Percentiles rank a stretch among this genome's conserved stretches.
Conservation (phyloP, 495 filamentous ascomycete genomes). For the Apodospora peruviana region DNA sequence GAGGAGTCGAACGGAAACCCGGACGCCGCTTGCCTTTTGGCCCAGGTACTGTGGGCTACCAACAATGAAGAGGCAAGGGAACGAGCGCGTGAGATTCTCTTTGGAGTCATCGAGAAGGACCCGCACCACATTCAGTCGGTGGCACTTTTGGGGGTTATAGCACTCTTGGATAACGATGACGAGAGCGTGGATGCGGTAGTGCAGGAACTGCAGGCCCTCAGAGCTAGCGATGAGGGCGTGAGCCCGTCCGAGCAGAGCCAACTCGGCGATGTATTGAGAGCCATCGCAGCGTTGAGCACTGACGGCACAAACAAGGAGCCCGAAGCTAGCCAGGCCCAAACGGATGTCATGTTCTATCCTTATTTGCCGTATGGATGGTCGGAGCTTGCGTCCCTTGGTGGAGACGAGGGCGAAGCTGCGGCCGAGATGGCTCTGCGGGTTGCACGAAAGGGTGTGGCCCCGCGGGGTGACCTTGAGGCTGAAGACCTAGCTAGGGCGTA, state of each 20-base stretch:
- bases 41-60: slow-evolving; percentile 89
- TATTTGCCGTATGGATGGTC: slow-evolving; percentile 72
- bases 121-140: slow-evolving; percentile 72
- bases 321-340: slow-evolving; percentile 48
- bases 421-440: slow-evolving; percentile 77
- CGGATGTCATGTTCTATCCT: slow-evolving; percentile 72
- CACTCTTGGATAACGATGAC: slow-evolving; percentile 68
- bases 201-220: slow-evolving; percentile 66
- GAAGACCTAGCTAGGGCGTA: slow-evolving; percentile 69
- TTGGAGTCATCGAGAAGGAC: slow-evolving; percentile 64
- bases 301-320: slow-evolving; percentile 22
- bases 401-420: slow-evolving; percentile 47
- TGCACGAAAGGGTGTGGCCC: slow-evolving; percentile 66
- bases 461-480: slow-evolving; percentile 59
- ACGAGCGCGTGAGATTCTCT: slow-evolving; percentile 73
- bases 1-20: slow-evolving; percentile 71
- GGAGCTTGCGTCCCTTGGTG: slow-evolving; percentile 50
- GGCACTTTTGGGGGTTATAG: slow-evolving; percentile 74
- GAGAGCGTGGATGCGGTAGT: slow-evolving; percentile 76
- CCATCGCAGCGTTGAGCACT: slow-evolving; percentile 34
- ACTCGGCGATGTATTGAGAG: slow-evolving; percentile 41
- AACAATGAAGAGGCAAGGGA: slow-evolving; percentile 67
- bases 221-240: slow-evolving; percentile 50
- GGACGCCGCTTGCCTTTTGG: slow-evolving; percentile 81
- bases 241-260: slow-evolving; percentile 38